Conservation (phyloP, 768 basidiomycete genomes). For the Pleurotus tuber-regium region DNA sequence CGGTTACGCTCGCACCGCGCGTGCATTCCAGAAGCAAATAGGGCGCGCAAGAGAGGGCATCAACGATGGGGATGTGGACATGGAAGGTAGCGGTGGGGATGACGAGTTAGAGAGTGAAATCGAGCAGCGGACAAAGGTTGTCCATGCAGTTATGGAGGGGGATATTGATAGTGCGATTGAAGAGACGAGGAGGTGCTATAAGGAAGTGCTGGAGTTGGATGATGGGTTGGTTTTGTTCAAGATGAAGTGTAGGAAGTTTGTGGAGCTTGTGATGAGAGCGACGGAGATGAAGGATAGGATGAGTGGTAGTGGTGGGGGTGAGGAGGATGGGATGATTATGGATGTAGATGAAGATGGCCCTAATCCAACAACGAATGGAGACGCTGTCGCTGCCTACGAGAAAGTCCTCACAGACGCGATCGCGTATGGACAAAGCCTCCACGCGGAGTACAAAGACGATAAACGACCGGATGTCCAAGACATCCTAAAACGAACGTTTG, state of each 20-base stretch:
- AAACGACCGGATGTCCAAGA: slow-evolving; percentile 59
- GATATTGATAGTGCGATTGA: slow-evolving; percentile 68
- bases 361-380: slow-evolving; percentile 18
- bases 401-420: slow-evolving; percentile 64
- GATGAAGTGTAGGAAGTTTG: slow-evolving; percentile 80
- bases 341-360: slow-evolving; percentile 49
- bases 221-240: slow-evolving; percentile 76
- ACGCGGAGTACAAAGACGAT: slow-evolving; percentile 66
- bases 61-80: slow-evolving; percentile 18
- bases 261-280: slow-evolving; percentile 75
- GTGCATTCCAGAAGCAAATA: slow-evolving; percentile 57
- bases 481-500: slow-evolving; percentile 72
- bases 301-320: slow-evolving; percentile 24
- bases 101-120: slow-evolving; percentile 49
- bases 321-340: slow-evolving; percentile 44
- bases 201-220: slow-evolving; percentile 63
- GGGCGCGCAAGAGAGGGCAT: slow-evolving; percentile 41
- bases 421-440: slow-evolving; percentile 69
- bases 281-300: slow-evolving; percentile 66
- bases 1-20: slow-evolving; percentile 73
- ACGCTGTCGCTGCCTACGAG: slow-evolving; percentile 39
- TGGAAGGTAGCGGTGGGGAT: slow-evolving; percentile 15
- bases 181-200: slow-evolving; percentile 54
- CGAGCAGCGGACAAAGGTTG: slow-evolving; percentile 65
- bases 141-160: slow-evolving; percentile 64